A percentile compares a stretch with the other conserved stretches of the same genome.
These are phyloP conservation scores for Trichoderma pleuroti DNA, from an alignment of 2,329 filamentous ascomycete species.

Conservation along the genomic window DNA sequence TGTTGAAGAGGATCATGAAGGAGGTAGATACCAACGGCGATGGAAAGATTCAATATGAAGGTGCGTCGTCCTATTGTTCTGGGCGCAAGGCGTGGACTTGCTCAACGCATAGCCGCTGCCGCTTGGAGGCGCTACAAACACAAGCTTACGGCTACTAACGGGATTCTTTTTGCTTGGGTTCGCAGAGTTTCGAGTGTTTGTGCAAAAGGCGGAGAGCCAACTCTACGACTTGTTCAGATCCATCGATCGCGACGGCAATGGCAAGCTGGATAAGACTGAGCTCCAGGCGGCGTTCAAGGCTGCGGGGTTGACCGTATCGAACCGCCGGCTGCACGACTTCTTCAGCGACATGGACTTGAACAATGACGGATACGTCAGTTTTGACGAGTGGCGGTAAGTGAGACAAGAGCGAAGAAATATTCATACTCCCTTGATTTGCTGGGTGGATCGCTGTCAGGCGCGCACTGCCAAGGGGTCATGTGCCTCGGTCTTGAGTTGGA, in stretches of 20 bases:
- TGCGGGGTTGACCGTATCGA: slow-evolving; percentile 75
- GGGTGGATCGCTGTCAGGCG: slow-evolving; percentile 18
- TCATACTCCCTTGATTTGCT: slow-evolving; percentile 1
- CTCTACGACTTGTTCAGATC: slow-evolving; percentile 76
- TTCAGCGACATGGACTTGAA: slow-evolving; percentile 88
- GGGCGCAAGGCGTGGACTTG: not conserved
- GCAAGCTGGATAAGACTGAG: slow-evolving; percentile 82
- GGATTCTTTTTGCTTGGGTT: slow-evolving; percentile 6
- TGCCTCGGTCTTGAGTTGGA: slow-evolving; percentile 21
- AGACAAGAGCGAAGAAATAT: not conserved
- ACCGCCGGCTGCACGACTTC: slow-evolving; percentile 74
- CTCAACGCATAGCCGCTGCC: not conserved
- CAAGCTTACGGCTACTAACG: slow-evolving; percentile 1
- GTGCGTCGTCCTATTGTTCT: slow-evolving; percentile 46
- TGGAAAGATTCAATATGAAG: slow-evolving; percentile 85
- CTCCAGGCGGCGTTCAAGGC: slow-evolving; percentile 72
- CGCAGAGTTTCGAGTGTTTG: slow-evolving; percentile 85
- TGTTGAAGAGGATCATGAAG: slow-evolving; percentile 76
- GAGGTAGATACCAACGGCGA: slow-evolving; percentile 84
- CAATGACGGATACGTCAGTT: slow-evolving; percentile 81
- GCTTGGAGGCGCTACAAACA: not conserved
- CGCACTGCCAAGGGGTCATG: slow-evolving; percentile 23
- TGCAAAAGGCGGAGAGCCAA: slow-evolving; percentile 81
- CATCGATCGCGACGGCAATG: slow-evolving; percentile 83
- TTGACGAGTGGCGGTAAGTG: slow-evolving; percentile 93